A percentile compares a stretch with the other conserved stretches of the same genome.
These are phyloP conservation scores for Albizia julibrissin DNA, from an alignment of 306 rosid genomes.

Conservation along the genomic window DNA sequence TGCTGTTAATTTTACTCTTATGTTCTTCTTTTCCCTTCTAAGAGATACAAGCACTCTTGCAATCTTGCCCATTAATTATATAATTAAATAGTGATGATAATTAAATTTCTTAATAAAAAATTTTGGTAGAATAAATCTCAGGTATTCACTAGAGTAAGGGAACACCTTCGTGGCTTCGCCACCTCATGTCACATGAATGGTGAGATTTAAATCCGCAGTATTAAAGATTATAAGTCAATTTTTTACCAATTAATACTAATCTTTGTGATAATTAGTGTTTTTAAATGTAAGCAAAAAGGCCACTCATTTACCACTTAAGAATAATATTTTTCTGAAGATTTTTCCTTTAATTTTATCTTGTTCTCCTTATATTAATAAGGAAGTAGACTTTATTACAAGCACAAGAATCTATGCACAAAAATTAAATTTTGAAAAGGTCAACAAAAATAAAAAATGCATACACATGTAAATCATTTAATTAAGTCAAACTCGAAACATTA, in stretches of 20 bases:
- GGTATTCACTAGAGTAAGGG: neutral
- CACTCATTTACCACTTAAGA: neutral
- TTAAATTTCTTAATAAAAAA: no score
- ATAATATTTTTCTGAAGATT: neutral
- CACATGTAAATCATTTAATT: neutral
- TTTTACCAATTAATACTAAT: no score
- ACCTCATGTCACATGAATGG: no score
- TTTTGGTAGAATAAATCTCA: no score
- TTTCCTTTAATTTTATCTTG: neutral
- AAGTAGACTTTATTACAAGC: neutral
- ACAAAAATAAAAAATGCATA: neutral
- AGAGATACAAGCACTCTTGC: neutral
- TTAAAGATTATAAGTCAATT: no score
- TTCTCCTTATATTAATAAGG: neutral
- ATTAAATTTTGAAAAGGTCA: neutral
- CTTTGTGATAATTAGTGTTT: neutral
- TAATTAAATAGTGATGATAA: neutral
- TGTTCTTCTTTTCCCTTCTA: neutral
- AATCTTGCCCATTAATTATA: neutral
- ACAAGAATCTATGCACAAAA: neutral
- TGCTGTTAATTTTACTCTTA: neutral
- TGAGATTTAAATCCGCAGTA: no score
- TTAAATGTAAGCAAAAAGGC: neutral
- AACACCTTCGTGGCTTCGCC: no score
- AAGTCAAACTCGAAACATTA: neutral